Evolutionary conservation across 2,329 filamentous ascomycete genomes (phyloP).

Genomic region (Fusarium sp.): DNA sequence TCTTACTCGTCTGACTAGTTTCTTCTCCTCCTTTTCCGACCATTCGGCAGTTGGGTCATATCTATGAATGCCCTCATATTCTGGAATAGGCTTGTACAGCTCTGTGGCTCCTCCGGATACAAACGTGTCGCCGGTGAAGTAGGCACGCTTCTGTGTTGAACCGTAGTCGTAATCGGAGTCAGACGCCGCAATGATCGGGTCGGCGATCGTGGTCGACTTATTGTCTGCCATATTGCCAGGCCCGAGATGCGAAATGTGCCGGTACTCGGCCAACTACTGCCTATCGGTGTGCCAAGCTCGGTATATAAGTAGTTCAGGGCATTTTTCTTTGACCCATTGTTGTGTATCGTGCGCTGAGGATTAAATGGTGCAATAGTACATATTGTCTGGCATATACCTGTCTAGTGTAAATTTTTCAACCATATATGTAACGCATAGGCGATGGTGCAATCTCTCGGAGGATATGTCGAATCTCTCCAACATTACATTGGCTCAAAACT

Average conservation of each 20-base stretch:
- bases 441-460: neutral
- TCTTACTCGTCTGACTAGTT: conserved; percentile 60
- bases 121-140: neutral
- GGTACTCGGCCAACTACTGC: neutral
- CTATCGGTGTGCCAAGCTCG: neutral
- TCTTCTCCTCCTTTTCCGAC: conserved; percentile 65
- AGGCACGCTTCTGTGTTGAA: neutral
- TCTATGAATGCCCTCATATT: conserved; percentile 67
- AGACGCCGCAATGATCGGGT: neutral
- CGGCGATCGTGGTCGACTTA: neutral
- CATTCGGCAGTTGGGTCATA: conserved; percentile 67
- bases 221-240: neutral
- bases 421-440: neutral
- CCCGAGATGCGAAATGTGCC: neutral
- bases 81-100: conserved; percentile 60
- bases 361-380: neutral
- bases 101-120: conserved; percentile 5
- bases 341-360: neutral
- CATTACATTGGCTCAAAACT: neutral
- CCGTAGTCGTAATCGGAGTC: neutral
- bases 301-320: neutral
- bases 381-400: neutral
- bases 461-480: neutral
- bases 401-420: neutral
- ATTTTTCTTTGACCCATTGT: neutral